A percentile compares a stretch with the other conserved stretches of the same genome.
These are phyloP conservation scores for Phytophthora rubi DNA, from an alignment of 352 stramenopile genomes.

Conservation along the genomic window DNA sequence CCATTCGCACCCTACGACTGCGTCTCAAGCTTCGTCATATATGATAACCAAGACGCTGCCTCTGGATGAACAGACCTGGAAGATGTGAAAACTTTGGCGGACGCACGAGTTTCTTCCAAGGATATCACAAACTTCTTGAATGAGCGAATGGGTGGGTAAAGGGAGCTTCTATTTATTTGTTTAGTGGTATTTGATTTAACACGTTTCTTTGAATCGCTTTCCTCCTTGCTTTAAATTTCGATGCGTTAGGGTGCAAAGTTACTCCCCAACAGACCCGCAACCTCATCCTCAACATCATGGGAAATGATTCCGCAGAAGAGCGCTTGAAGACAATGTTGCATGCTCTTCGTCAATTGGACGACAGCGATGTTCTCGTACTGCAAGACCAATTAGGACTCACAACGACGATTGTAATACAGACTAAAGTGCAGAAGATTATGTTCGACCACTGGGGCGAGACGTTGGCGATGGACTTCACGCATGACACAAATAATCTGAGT, in stretches of 20 bases:
- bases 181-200: too few relatives aligned
- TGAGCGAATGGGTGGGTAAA: slow-evolving; percentile 13
- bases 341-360: slow-evolving; percentile 18
- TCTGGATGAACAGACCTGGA: slow-evolving; percentile 13
- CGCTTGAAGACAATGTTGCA: slow-evolving; percentile 20
- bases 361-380: too few relatives aligned
- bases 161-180: too few relatives aligned
- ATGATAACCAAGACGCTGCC: slow-evolving; percentile 11
- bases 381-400: too few relatives aligned
- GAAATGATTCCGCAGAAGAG: slow-evolving; percentile 9
- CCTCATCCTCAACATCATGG: slow-evolving; percentile 20
- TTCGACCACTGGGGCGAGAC: too few relatives aligned
- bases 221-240: too few relatives aligned
- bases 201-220: too few relatives aligned
- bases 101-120: slow-evolving; percentile 3
- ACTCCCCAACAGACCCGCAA: slow-evolving; percentile 22
- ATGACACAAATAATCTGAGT: too few relatives aligned
- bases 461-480: too few relatives aligned
- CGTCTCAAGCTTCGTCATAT: slow-evolving; percentile 5
- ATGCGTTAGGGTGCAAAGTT: slow-evolving; percentile 5
- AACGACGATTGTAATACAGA: too few relatives aligned
- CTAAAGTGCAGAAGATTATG: too few relatives aligned
- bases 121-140: slow-evolving; percentile 19
- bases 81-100: slow-evolving; percentile 9
- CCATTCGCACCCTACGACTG: too few relatives aligned